Conservation (phyloP, 2,329 filamentous ascomycete genomes). For the Clarireedia homoeocarpa region DNA sequence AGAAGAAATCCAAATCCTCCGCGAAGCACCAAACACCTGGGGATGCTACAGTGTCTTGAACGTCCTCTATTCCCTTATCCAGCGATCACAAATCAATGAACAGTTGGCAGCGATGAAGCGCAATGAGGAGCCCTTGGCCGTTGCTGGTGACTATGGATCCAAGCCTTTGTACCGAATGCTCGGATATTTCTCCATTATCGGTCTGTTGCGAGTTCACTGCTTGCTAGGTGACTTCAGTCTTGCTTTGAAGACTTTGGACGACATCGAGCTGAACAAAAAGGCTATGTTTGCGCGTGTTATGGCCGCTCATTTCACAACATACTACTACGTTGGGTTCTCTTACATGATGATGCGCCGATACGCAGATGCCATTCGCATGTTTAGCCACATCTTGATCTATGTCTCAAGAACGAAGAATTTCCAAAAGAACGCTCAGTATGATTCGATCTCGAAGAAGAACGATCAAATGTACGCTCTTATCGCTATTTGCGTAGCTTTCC, state of each 20-base stretch:
- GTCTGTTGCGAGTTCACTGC: constrained; percentile 90
- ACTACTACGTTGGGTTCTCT: constrained; percentile 99
- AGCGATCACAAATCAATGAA: constrained; percentile 96
- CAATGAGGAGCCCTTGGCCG: constrained; percentile 78
- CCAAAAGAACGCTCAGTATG: constrained; percentile 98
- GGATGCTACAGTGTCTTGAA: constrained; percentile 99
- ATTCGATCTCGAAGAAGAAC: constrained; percentile 99
- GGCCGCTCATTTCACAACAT: constrained; percentile 98
- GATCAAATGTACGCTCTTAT: constrained; percentile 99
- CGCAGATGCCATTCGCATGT: constrained; percentile 98
- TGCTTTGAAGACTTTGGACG: constrained; percentile 95
- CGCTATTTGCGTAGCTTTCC: constrained; percentile 96
- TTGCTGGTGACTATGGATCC: constrained; percentile 90
- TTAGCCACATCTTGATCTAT: constrained; percentile 99
- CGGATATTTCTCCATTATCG: constrained; percentile 98
- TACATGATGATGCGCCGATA: constrained; percentile 99
- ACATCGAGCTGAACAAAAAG: constrained; percentile 99
- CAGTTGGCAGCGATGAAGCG: constrained; percentile 92
- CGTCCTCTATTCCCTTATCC: constrained; percentile 97
- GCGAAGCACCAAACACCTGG: constrained; percentile 98
- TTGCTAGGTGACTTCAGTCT: constrained; percentile 96
- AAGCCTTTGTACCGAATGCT: constrained; percentile 96
- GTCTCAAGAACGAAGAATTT: constrained; percentile 99
- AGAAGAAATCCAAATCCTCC: constrained; percentile 84
- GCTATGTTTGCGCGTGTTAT: constrained; percentile 99